A percentile compares a stretch with the other conserved stretches of the same genome.
These are phyloP conservation scores for Ogataea trehalophila DNA, from an alignment of 805 yeast genomes.

Conservation along the genomic window DNA sequence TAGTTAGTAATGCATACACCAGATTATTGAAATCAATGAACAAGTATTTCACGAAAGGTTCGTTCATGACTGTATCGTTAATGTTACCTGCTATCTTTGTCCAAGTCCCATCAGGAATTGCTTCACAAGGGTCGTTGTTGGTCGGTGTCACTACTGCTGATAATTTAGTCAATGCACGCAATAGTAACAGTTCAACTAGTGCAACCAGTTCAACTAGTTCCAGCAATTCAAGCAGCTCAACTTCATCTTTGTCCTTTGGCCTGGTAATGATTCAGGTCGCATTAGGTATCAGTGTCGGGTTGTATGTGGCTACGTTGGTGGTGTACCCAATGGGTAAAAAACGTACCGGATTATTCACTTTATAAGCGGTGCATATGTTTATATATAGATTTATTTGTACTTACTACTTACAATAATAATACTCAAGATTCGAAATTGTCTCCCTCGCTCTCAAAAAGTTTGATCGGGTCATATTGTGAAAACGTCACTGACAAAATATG, in stretches of 20 bases:
- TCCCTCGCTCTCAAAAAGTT: too few species aligned
- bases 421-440: too few species aligned
- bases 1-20: slow-evolving; percentile 83
- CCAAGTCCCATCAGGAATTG: slow-evolving; percentile 93
- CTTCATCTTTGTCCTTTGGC: slow-evolving; percentile 53
- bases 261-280: slow-evolving; percentile 89
- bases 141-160: slow-evolving; percentile 79
- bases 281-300: slow-evolving; percentile 90
- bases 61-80: slow-evolving; percentile 78
- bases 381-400: neutral
- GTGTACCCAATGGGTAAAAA: slow-evolving; percentile 93
- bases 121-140: slow-evolving; percentile 79
- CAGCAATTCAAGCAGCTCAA: neutral
- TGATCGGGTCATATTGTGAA: too few species aligned
- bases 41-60: slow-evolving; percentile 20
- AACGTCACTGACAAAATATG: too few species aligned
- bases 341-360: slow-evolving; percentile 79
- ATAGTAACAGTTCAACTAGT: slow-evolving; percentile 2
- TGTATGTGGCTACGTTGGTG: slow-evolving; percentile 83
- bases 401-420: neutral
- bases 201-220: slow-evolving; percentile 3
- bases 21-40: slow-evolving; percentile 69
- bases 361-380: slow-evolving; percentile 32
- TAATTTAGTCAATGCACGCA: slow-evolving; percentile 39
- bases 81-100: slow-evolving; percentile 95